Evolutionary conservation across 2,329 filamentous ascomycete species (phyloP), one percentile per base, ranked within the genome.

Genomic region (Ophiostoma perfectum): DNA sequence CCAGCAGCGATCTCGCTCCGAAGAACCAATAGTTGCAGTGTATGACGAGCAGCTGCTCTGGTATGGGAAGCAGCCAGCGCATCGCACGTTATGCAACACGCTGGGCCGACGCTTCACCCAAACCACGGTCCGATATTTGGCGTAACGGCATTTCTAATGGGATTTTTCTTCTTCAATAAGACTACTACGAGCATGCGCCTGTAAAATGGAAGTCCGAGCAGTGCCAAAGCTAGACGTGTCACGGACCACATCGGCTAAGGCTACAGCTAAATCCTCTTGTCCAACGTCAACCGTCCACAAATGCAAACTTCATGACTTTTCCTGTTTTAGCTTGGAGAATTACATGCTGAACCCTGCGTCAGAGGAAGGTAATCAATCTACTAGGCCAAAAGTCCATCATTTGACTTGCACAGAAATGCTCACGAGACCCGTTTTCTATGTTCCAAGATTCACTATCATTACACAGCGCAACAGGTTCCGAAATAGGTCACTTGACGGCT

Each of bases 1-100:
- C 18, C 18, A 36, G 27, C 18, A 63, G 60, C 60, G 39, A 44
- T 63, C 60, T 42, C 39, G 60, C 60, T 27, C n/a, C 60, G 60
- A 39, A 9, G 12, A 39, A 36, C 55, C 55, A 62, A 42, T 42
- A 18, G 60, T 39, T 9, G 7, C n/a, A 27, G 39, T 42, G 60
- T 63, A 16, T 39, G 39, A 44, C 38, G n/a, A 36, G 11, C 38
- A 18, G 18, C n/a, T 38, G 55, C 36, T 39, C 12, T 14, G 27
- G 55, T 39, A 62, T 39, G 36, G 27, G 55, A 39, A 62, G 27
- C 4, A 41, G 60, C 60, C 60, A 63, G 27, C 52, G 52, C 39
- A 41, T 63, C 4, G 49, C 6, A 52, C 6, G 7, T n/a, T 18
- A 52, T 9, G 49, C n/a, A 52, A 16, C 49, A 18, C 49, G 14